phyloP scores from a whole-genome alignment of 1,284 basidiomycete species.

The Moesziomyces parantarcticus region DNA sequence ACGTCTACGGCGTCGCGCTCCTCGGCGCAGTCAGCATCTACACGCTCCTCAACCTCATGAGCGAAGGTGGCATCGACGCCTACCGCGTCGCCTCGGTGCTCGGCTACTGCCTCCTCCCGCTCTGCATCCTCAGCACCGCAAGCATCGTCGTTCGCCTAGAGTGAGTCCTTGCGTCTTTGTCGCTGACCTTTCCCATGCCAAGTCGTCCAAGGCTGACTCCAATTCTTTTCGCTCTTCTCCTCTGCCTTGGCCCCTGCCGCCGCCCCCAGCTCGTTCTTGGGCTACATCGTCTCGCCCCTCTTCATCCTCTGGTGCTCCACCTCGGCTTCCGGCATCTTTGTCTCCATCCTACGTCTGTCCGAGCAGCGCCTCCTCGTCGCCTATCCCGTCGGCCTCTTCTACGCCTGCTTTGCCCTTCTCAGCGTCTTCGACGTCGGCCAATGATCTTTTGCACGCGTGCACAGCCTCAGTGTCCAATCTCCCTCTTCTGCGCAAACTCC shows the following conservation, averaged over 20 bases:
- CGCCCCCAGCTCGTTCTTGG: conserved; percentile 41
- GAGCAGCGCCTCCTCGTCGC: conserved; percentile 66
- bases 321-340: conserved; percentile 67
- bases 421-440: conserved; percentile 61
- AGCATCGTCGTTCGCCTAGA: conserved; percentile 89
- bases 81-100: conserved; percentile 95
- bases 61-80: conserved; percentile 91
- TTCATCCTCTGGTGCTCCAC: conserved; percentile 67
- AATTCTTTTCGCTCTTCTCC: conserved; percentile 1
- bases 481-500: background rate
- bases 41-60: conserved; percentile 96
- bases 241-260: background rate
- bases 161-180: conserved; percentile 72
- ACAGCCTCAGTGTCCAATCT: background rate
- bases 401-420: conserved; percentile 65
- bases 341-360: conserved; percentile 62
- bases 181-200: conserved; percentile 1
- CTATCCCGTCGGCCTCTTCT: conserved; percentile 66
- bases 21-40: conserved; percentile 95
- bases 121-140: conserved; percentile 92
- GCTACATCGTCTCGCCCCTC: conserved; percentile 62
- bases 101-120: conserved; percentile 95
- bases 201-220: background rate
- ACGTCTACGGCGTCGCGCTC: conserved; percentile 97
- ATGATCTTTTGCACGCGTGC: background rate